phyloP scores from a whole-genome alignment of 495 filamentous ascomycete species.

The Pseudomonodictys pantanalensis region DNA sequence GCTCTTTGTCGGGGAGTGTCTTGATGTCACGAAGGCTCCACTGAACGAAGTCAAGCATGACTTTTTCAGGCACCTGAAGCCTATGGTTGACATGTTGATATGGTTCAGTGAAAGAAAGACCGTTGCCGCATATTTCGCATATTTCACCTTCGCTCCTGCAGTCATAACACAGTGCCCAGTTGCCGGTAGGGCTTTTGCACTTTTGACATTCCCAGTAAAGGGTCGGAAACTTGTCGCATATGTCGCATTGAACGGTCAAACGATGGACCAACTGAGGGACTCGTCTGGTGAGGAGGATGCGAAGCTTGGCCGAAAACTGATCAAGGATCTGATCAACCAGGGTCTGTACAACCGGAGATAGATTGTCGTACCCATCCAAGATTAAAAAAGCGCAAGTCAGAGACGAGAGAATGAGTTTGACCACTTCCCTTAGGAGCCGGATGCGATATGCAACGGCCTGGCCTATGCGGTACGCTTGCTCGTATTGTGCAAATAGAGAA shows the following conservation, averaged over 20 bases:
- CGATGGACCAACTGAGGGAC: not conserved
- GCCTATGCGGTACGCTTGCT: not conserved
- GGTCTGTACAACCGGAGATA: not conserved
- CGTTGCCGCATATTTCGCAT: not conserved
- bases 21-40: not conserved
- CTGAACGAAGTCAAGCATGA: not conserved
- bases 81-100: no score
- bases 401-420: not conserved
- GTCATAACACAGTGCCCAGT: not conserved
- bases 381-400: not conserved
- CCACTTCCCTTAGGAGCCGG: not conserved
- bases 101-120: no score
- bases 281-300: not conserved
- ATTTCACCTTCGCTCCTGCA: not conserved
- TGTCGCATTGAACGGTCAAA: not conserved
- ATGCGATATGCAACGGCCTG: not conserved
- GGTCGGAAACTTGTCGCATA: not conserved
- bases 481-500: no score
- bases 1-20: not conserved
- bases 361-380: not conserved
- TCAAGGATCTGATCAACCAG: not conserved
- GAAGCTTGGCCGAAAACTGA: not conserved
- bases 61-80: no score
- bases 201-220: slow-evolving; percentile 6
- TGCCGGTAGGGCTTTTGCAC: not conserved